Evolutionary conservation across 768 basidiomycete genomes (phyloP).

Genomic region (Russula sp.): DNA sequence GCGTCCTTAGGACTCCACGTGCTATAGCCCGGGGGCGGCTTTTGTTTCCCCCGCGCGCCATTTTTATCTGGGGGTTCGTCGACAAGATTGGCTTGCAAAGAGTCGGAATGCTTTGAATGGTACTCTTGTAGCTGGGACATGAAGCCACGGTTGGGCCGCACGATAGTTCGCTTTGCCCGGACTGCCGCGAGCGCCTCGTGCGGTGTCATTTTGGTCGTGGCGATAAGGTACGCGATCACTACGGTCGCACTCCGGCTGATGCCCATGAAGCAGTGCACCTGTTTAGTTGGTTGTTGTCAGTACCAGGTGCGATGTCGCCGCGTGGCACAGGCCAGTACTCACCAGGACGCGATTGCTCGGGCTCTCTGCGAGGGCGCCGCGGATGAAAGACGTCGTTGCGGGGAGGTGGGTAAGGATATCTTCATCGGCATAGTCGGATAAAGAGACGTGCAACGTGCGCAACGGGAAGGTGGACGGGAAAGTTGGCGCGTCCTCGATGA

Average conservation of each 20-base stretch:
- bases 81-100: not conserved
- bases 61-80: not conserved
- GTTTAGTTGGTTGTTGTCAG: not conserved
- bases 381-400: conserved; percentile 48
- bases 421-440: conserved; percentile 37
- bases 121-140: conserved; percentile 30
- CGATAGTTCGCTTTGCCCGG: conserved; percentile 26
- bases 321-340: conserved; percentile 23
- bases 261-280: conserved; percentile 78
- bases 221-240: conserved; percentile 59
- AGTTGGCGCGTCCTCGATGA: conserved; percentile 46
- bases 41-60: not conserved
- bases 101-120: conserved; percentile 5
- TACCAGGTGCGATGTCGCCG: no score
- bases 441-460: conserved; percentile 45
- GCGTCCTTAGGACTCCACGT: not conserved
- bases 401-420: conserved; percentile 45
- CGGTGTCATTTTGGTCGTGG: conserved; percentile 26
- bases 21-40: not conserved
- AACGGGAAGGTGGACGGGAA: conserved; percentile 39
- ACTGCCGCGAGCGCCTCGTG: conserved; percentile 27
- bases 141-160: conserved; percentile 32
- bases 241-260: conserved; percentile 72
- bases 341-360: conserved; percentile 45
- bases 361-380: conserved; percentile 40